Conservation (phyloP, 805 yeast genomes). For the Wickerhamiella azyma region DNA sequence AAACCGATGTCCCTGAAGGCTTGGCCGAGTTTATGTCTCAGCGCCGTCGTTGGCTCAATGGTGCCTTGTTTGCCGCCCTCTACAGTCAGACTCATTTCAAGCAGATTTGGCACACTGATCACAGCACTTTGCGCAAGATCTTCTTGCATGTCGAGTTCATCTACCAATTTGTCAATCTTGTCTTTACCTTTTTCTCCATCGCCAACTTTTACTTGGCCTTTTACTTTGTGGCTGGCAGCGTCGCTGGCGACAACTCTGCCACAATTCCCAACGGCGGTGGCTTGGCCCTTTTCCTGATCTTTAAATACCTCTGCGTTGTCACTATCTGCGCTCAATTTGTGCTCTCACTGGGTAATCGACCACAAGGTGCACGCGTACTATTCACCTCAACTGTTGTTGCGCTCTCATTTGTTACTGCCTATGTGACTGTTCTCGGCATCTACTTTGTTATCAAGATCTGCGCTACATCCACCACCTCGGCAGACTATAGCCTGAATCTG, state of each 20-base stretch:
- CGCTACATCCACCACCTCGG: conserved; percentile 24
- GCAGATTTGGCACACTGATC: conserved; percentile 81
- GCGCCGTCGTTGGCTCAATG: conserved; percentile 96
- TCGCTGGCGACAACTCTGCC: conserved; percentile 34
- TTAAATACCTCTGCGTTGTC: conserved; percentile 75
- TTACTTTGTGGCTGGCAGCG: conserved; percentile 81
- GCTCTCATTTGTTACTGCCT: conserved; percentile 64
- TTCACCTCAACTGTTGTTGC: conserved; percentile 61
- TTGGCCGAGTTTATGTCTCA: conserved; percentile 90
- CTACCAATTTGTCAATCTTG: conserved; percentile 65
- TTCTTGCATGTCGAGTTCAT: conserved; percentile 77
- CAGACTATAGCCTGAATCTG: conserved; percentile 37
- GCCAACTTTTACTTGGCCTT: conserved; percentile 87
- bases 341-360: conserved; percentile 92
- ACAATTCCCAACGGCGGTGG: conserved; percentile 50
- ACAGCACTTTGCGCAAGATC: conserved; percentile 64
- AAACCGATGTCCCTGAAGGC: conserved; percentile 93
- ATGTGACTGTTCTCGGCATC: conserved; percentile 71
- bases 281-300: conserved; percentile 63
- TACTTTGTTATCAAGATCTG: conserved; percentile 56
- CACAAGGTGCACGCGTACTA: conserved; percentile 81
- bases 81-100: conserved; percentile 76
- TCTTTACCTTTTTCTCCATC: conserved; percentile 85
- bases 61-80: conserved; percentile 92
- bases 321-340: conserved; percentile 78